phyloP scores from a whole-genome alignment of 2,329 filamentous ascomycete genomes.

The Esteya vermicola region DNA sequence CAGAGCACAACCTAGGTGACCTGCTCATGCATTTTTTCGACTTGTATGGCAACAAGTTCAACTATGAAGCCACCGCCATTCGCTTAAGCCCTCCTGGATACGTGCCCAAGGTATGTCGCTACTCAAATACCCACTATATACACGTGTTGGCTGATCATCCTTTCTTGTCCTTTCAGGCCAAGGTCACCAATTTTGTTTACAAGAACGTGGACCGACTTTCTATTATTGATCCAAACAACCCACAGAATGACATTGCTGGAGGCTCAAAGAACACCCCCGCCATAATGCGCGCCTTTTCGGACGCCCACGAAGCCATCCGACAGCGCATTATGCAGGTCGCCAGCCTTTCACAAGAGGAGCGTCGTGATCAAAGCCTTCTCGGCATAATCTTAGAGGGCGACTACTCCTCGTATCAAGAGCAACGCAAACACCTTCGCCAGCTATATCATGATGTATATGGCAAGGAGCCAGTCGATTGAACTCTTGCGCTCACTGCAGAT shows the following conservation, averaged over 20 bases:
- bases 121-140: too few species aligned
- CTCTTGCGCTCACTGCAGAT: neutral
- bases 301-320: constrained; percentile 44
- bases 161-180: constrained; percentile 19
- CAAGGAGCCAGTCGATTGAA: constrained; percentile 1
- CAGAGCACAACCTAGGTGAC: constrained; percentile 59
- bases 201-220: constrained; percentile 56
- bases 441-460: constrained; percentile 30
- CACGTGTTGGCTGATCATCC: too few species aligned
- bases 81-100: constrained; percentile 60
- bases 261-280: constrained; percentile 58
- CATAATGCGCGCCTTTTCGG: constrained; percentile 56
- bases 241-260: constrained; percentile 77
- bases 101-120: constrained; percentile 61
- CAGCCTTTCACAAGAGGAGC: constrained; percentile 14
- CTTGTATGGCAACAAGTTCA: constrained; percentile 73
- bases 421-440: constrained; percentile 48
- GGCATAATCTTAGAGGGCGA: constrained; percentile 61
- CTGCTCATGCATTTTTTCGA: constrained; percentile 79
- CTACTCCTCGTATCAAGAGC: constrained; percentile 58
- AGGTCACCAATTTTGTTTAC: constrained; percentile 33
- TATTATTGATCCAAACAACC: constrained; percentile 84
- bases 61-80: constrained; percentile 58
- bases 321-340: constrained; percentile 41
- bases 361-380: constrained; percentile 43